Percentiles rank a stretch among this genome's conserved stretches.
phyloP scores from a whole-genome alignment of 768 basidiomycete genomes.

The Leccinum longicurvipes region DNA sequence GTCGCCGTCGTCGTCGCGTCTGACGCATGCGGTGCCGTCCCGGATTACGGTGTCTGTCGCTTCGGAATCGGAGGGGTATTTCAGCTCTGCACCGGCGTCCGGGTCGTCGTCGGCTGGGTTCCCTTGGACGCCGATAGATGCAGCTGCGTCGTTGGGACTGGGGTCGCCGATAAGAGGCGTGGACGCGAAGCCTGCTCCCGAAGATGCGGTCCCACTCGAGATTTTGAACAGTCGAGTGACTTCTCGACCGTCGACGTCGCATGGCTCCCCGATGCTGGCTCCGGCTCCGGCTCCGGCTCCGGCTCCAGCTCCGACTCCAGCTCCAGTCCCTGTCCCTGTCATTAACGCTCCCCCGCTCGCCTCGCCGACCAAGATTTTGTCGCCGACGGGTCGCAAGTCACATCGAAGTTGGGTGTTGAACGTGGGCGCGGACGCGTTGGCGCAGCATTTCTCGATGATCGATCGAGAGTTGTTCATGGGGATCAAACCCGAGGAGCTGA shows the following conservation, averaged over 20 bases:
- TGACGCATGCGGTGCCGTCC: slow-evolving; percentile 13
- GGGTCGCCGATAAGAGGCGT: slow-evolving; percentile 32
- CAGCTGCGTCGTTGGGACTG: background rate
- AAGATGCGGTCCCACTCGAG: slow-evolving; percentile 65
- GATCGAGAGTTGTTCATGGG: slow-evolving; percentile 84
- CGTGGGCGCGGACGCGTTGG: slow-evolving; percentile 58
- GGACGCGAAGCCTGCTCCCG: slow-evolving; percentile 49
- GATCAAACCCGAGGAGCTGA: slow-evolving; percentile 86
- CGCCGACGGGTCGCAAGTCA: slow-evolving; percentile 37
- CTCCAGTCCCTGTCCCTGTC: background rate
- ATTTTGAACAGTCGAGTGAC: slow-evolving; percentile 60
- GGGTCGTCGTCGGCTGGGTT: slow-evolving; percentile 18
- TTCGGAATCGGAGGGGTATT: slow-evolving; percentile 24
- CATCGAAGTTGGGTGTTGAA: slow-evolving; percentile 74
- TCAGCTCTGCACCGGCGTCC: slow-evolving; percentile 13
- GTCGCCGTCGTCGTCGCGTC: background rate
- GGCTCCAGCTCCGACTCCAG: background rate
- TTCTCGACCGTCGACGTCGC: slow-evolving; percentile 34
- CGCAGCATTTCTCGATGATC: slow-evolving; percentile 81
- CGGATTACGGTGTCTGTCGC: slow-evolving; percentile 19
- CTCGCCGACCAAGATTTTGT: slow-evolving; percentile 36
- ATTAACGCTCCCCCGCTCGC: slow-evolving; percentile 4
- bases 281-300: slow-evolving; percentile 8
- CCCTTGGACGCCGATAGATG: slow-evolving; percentile 16
- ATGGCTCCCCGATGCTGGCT: slow-evolving; percentile 24